Percentiles rank a stretch among this genome's conserved stretches.
Evolutionary conservation across 2,329 filamentous ascomycete species (phyloP).

Genomic region (Nemania sp.): DNA sequence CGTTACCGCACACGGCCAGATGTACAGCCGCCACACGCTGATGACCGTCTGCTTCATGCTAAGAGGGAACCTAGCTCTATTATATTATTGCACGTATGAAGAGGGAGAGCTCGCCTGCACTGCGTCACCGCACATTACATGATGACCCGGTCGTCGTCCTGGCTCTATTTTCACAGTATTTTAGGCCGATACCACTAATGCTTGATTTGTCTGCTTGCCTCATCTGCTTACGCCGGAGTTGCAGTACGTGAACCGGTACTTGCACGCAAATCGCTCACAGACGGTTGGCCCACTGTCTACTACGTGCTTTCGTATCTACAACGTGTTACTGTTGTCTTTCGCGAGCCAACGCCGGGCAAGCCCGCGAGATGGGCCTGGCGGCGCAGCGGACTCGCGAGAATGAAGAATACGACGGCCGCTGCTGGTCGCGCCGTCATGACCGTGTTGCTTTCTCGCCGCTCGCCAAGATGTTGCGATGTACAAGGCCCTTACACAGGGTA

Average conservation of each 20-base stretch:
- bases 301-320: conserved; percentile 8
- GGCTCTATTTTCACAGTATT: conserved; percentile 31
- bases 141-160: conserved; percentile 28
- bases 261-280: conserved; percentile 38
- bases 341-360: conserved; percentile 26
- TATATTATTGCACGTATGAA: conserved; percentile 3
- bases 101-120: conserved; percentile 6
- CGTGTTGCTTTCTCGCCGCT: conserved; percentile 28
- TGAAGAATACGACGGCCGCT: conserved; percentile 30
- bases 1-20: conserved; percentile 21
- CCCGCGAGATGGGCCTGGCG: conserved; percentile 29
- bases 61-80: too few species aligned
- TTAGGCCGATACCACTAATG: conserved; percentile 26
- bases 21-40: conserved; percentile 22
- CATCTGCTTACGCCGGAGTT: conserved; percentile 33
- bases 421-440: conserved; percentile 23
- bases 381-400: conserved; percentile 24
- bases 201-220: conserved; percentile 35
- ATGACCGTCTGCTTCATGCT: conserved; percentile 9
- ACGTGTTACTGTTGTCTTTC: conserved; percentile 26
- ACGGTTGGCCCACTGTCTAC: conserved; percentile 30
- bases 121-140: conserved; percentile 17
- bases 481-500: conserved; percentile 39
- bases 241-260: conserved; percentile 22
- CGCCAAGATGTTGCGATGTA: conserved; percentile 37